These are phyloP conservation scores for Sporothrix inflata DNA, from an alignment of 2,329 filamentous ascomycete genomes.

Conservation along the genomic window DNA sequence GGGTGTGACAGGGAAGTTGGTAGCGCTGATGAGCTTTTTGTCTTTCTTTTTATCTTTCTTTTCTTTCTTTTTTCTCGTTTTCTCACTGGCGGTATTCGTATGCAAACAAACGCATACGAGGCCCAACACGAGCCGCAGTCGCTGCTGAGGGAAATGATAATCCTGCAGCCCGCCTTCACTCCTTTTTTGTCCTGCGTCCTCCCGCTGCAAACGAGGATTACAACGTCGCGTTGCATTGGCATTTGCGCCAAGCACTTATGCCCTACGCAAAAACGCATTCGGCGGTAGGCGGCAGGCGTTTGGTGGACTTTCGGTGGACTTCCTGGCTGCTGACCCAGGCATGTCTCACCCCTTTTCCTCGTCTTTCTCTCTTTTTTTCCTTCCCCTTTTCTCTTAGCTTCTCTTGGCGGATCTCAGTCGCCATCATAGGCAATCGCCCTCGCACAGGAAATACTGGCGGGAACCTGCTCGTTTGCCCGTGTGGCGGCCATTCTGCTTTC, in stretches of 20 bases:
- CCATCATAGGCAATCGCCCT: not conserved
- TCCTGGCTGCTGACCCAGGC: not conserved
- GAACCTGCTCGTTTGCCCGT: too few species aligned
- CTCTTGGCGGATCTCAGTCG: not conserved
- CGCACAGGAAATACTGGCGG: too few species aligned
- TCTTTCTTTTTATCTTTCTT: too few species aligned
- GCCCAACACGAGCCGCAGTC: not conserved
- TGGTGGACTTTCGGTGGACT: not conserved
- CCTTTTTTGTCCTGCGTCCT: too few species aligned
- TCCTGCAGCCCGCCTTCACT: not conserved
- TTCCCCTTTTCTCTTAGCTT: not conserved
- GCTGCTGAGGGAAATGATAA: not conserved
- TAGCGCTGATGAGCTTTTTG: not conserved
- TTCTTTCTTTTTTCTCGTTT: too few species aligned
- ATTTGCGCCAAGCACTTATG: not conserved
- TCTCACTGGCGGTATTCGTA: not conserved
- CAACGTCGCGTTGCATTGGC: slow-evolving; percentile 4
- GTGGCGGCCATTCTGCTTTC: not conserved
- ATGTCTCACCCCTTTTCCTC: not conserved
- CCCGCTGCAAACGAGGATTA: not conserved
- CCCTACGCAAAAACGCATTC: not conserved
- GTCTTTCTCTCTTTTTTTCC: not conserved
- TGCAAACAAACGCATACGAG: not conserved
- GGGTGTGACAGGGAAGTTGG: not conserved
- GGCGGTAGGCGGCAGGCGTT: not conserved